Percentiles rank a stretch among this genome's conserved stretches.
phyloP scores from a whole-genome alignment of 1,284 basidiomycete genomes.

The Athelia psychrophila region DNA sequence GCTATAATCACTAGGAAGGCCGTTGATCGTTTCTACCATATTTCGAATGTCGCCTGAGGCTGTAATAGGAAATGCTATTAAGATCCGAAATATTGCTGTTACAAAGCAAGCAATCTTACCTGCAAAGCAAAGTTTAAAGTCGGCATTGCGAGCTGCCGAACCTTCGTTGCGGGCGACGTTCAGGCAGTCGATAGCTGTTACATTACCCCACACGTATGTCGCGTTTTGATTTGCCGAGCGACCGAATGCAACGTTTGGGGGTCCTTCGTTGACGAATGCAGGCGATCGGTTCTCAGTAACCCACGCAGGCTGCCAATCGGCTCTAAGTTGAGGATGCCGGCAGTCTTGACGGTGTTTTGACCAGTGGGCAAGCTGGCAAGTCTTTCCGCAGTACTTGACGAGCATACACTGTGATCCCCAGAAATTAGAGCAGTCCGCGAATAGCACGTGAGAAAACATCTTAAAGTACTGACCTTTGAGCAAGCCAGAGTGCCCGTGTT shows the following conservation, averaged over 20 bases:
- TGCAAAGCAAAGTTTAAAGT: slow-evolving; percentile 13
- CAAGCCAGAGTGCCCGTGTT: too few relatives aligned
- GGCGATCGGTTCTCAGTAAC: slow-evolving; percentile 10
- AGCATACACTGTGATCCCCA: too few relatives aligned
- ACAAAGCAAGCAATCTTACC: slow-evolving; percentile 1
- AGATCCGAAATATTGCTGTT: too few relatives aligned
- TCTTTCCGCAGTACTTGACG: slow-evolving; percentile 12
- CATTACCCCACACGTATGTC: slow-evolving; percentile 1
- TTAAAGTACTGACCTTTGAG: too few relatives aligned
- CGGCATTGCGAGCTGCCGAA: not conserved
- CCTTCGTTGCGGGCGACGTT: slow-evolving; percentile 10
- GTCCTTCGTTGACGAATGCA: slow-evolving; percentile 5
- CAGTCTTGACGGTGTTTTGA: slow-evolving; percentile 10
- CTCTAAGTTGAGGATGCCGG: slow-evolving; percentile 10
- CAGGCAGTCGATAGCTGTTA: slow-evolving; percentile 11
- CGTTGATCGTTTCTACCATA: slow-evolving; percentile 22
- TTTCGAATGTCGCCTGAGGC: slow-evolving; percentile 20
- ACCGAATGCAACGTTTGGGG: not conserved
- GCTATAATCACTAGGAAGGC: slow-evolving; percentile 18
- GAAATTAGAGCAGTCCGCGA: too few relatives aligned
- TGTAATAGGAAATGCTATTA: not conserved
- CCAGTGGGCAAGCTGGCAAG: slow-evolving; percentile 15
- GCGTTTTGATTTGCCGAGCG: too few relatives aligned
- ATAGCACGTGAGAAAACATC: too few relatives aligned
- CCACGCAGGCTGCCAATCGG: slow-evolving; percentile 14